Conservation (phyloP, 306 rosid species). For the Begonia loranthoides region DNA sequence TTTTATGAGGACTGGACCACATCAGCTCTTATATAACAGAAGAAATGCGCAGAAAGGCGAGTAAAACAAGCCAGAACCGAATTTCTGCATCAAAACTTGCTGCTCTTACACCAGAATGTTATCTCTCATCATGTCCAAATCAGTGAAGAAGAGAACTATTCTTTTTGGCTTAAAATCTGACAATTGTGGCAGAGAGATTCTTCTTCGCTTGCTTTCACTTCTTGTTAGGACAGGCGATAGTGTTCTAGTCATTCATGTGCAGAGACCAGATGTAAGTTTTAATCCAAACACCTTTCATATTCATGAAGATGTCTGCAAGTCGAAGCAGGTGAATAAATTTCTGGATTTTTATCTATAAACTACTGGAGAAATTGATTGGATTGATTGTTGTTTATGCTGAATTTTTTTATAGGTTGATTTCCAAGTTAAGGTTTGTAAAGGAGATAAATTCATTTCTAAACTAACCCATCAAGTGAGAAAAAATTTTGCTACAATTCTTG, state of each 20-base stretch:
- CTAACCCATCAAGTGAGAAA: constrained; percentile 26
- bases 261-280: constrained; percentile 11
- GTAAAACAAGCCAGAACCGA: too few species aligned
- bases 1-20: too few species aligned
- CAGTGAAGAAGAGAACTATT: constrained; percentile 17
- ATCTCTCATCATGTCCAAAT: constrained; percentile 14
- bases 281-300: constrained; percentile 38
- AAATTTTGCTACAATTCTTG: constrained; percentile 24
- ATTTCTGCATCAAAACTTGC: too few species aligned
- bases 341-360: background rate
- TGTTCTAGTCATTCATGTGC: constrained; percentile 27
- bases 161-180: constrained; percentile 20
- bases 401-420: constrained; percentile 27
- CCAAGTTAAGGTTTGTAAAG: constrained; percentile 27
- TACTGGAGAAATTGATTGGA: background rate
- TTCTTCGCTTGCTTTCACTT: constrained; percentile 18
- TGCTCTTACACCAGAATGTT: constrained; percentile 8
- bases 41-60: too few species aligned
- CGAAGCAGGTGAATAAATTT: constrained; percentile 17
- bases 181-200: constrained; percentile 25
- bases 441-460: constrained; percentile 24
- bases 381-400: background rate
- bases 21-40: background rate
- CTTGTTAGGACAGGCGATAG: constrained; percentile 21
- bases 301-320: constrained; percentile 39